Conservation (phyloP, 768 basidiomycete species). For the Lactifluus subvellereus region DNA sequence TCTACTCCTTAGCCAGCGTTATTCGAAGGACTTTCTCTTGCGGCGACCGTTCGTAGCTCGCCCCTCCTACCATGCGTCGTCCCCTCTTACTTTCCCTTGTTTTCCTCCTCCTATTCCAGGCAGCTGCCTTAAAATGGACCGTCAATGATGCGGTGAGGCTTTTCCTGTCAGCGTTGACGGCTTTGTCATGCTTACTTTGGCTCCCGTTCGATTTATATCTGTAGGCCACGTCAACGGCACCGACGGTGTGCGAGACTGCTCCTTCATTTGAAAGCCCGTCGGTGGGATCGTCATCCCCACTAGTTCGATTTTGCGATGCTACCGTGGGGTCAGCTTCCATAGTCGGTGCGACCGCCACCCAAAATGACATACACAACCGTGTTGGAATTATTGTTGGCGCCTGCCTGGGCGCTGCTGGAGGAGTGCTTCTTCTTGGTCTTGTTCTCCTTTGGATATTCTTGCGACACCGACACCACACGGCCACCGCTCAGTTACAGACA, state of each 20-base stretch:
- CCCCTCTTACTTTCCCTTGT: background rate
- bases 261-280: background rate
- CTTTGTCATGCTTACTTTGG: background rate
- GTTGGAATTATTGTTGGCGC: background rate
- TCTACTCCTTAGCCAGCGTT: background rate
- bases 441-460: conserved; percentile 8
- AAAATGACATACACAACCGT: background rate
- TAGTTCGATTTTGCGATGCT: background rate
- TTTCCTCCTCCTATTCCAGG: conserved; percentile 5
- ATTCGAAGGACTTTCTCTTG: background rate
- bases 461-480: conserved; percentile 2
- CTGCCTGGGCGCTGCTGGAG: conserved; percentile 3
- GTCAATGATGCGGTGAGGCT: conserved; percentile 1
- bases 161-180: no score
- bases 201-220: background rate
- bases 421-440: conserved; percentile 5
- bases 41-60: background rate
- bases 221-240: background rate
- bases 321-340: background rate
- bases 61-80: conserved; percentile 1
- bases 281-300: background rate
- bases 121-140: background rate
- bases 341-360: background rate
- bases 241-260: background rate
- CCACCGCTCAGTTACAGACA: background rate